These are phyloP conservation scores for Paecilomyces variotii DNA, from an alignment of 2,329 filamentous ascomycete species.

Conservation along the genomic window DNA sequence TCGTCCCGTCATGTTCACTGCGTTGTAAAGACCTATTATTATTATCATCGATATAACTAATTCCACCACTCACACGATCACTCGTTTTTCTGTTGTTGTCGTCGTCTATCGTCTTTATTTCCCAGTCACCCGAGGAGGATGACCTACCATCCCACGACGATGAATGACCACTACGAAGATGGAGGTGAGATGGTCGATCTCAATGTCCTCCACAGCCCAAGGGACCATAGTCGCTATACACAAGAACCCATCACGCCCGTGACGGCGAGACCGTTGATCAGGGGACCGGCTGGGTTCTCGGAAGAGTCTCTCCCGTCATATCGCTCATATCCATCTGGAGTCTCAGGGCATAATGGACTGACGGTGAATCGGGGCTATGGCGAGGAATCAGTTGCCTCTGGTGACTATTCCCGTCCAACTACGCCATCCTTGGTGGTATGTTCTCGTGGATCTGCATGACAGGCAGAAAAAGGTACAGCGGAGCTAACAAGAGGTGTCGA, in stretches of 20 bases:
- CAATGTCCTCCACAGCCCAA: constrained; percentile 9
- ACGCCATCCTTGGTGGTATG: constrained; percentile 23
- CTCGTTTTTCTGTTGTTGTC: constrained; percentile 1
- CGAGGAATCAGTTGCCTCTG: constrained; percentile 17
- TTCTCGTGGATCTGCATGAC: neutral
- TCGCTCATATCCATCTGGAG: neutral
- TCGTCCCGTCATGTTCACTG: neutral
- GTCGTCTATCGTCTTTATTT: neutral
- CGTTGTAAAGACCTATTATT: too few relatives aligned
- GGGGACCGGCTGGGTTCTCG: neutral
- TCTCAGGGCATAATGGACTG: neutral
- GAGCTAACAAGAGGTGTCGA: neutral
- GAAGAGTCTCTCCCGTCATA: constrained; percentile 8
- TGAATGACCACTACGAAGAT: constrained; percentile 9
- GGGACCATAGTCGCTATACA: neutral
- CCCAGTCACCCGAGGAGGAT: neutral
- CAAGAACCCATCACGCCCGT: neutral
- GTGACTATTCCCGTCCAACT: constrained; percentile 19
- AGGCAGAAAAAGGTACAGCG: neutral
- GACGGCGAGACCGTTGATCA: neutral
- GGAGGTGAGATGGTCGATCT: constrained; percentile 21
- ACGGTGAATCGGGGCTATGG: constrained; percentile 13
- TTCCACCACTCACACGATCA: neutral
- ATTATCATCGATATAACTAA: too few relatives aligned
- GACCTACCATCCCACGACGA: neutral